Base-by-base conservation (phyloP, 441 rosid species). In the Theobroma grandiflorum region DNA sequence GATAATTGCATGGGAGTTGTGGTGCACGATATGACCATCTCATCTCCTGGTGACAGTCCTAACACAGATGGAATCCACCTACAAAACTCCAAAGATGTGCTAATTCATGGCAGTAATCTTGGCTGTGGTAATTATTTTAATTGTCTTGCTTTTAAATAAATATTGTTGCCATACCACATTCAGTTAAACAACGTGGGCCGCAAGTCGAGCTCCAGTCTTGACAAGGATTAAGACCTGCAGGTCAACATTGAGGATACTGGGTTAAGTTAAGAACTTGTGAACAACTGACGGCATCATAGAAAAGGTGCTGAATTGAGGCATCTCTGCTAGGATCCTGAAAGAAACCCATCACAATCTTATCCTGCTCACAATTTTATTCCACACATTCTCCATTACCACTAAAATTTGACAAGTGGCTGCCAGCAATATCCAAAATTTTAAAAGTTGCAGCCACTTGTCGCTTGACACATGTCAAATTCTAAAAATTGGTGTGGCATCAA, bases 31-130 rank as follows among this genome's bases (percentile, higher is more conserved):
- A 71, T 95, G 20, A 79, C 22, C 57, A 22, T 92, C 74, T 90
- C 93, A 40, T 95, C 99, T n/a, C 99, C 99, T 2, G 97, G 98
- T 6, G 89, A 97, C 75, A 97, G 99, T 88, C 99, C 98, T 53
- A 95, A 97, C 79, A 97, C 99, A 0, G 99, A 95, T 69, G 99
- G 98, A 74, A 92, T 97, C 81, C 99, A 97, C 86, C 87, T 97
- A 53, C 99, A 97, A 85, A 94, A 95, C 87, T 89, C 99, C 84
- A 90, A 78, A 85, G 91, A 97, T 74, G 99, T 91, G 81, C 85
- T 92, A 67, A 93, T 97, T 82, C 97, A 88, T 74, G 84, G 92
- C 86, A 79, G 91, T 47, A 77, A 79, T 80, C 96, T 97, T 74
- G 92, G 93, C 79, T 97, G 99, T 55, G 98, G 99, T 94, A 93